phyloP scores from a whole-genome alignment of 208 protist genomes.

The Leishmania mexicana region DNA sequence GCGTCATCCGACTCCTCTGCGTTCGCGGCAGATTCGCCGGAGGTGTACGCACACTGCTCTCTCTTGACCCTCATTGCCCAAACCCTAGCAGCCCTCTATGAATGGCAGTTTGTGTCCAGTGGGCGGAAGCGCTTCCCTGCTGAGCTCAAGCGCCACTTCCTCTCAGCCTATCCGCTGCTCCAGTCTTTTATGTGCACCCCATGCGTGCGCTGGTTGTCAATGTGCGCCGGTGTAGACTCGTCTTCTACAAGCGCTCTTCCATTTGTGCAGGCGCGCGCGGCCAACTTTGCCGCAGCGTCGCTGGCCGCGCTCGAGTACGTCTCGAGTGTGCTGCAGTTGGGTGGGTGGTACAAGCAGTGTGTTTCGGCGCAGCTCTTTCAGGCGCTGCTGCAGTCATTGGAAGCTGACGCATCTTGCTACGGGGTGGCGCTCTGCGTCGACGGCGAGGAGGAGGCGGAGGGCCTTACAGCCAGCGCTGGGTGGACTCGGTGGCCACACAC shows the following conservation, averaged over 20 bases:
- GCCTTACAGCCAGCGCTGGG: not conserved
- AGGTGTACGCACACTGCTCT: constrained; percentile 3
- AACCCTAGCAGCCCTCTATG: constrained; percentile 19
- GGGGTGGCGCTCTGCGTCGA: constrained; percentile 10
- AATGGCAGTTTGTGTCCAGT: constrained; percentile 23
- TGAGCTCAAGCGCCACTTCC: constrained; percentile 20
- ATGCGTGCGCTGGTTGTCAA: constrained; percentile 16
- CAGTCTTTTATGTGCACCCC: constrained; percentile 9
- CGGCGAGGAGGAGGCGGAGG: constrained; percentile 8
- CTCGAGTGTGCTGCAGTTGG: constrained; percentile 35
- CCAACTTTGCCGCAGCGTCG: not conserved
- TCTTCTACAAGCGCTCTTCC: not conserved
- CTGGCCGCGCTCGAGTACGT: constrained; percentile 29
- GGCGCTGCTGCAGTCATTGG: constrained; percentile 31
- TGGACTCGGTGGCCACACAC: constrained; percentile 2
- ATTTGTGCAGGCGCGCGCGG: not conserved
- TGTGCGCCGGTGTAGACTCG: not conserved
- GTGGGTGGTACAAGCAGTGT: constrained; percentile 40
- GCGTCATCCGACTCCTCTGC: not conserved
- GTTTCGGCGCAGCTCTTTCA: constrained; percentile 28
- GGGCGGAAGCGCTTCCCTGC: constrained; percentile 17
- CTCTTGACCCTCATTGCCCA: constrained; percentile 14
- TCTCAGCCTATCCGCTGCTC: constrained; percentile 15
- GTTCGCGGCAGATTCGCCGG: not conserved
- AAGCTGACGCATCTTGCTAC: constrained; percentile 34